phyloP scores from a whole-genome alignment of 1,284 basidiomycete genomes.

The Sutorius eximius region DNA sequence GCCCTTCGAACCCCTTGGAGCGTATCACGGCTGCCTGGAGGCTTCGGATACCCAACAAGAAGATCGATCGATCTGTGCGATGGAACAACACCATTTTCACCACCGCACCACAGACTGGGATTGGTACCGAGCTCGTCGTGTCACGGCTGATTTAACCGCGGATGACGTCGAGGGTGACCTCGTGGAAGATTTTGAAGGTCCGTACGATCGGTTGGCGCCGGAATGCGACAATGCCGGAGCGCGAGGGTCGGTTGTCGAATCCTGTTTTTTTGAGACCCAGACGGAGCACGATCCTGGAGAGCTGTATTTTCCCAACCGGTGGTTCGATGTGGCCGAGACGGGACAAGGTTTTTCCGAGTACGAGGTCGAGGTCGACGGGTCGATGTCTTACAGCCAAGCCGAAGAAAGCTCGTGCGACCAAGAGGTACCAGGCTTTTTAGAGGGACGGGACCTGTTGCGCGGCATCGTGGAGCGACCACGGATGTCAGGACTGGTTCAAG shows the following conservation, averaged over 20 bases:
- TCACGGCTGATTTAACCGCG: background rate
- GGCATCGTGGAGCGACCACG: slow-evolving; percentile 19
- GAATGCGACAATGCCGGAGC: slow-evolving; percentile 5
- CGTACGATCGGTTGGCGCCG: background rate
- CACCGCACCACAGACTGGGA: slow-evolving; percentile 1
- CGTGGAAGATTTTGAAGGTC: background rate
- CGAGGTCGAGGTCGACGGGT: background rate
- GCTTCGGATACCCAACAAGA: background rate
- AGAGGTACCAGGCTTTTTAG: slow-evolving; percentile 33
- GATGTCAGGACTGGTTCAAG: slow-evolving; percentile 33
- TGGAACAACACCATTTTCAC: background rate
- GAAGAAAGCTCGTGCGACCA: background rate
- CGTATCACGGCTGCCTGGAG: background rate
- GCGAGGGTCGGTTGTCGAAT: background rate
- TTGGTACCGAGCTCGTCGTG: background rate
- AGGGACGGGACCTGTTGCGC: slow-evolving; percentile 47
- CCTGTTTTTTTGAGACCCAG: background rate
- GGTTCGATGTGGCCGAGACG: background rate
- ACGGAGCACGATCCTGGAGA: background rate
- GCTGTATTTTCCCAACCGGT: background rate
- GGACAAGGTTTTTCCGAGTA: background rate
- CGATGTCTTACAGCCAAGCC: background rate
- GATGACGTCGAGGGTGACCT: slow-evolving; percentile 2
- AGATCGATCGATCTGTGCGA: background rate
- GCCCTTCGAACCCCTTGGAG: background rate